Evolutionary conservation across 768 basidiomycete genomes (phyloP).

Genomic region (Mycena amicta): DNA sequence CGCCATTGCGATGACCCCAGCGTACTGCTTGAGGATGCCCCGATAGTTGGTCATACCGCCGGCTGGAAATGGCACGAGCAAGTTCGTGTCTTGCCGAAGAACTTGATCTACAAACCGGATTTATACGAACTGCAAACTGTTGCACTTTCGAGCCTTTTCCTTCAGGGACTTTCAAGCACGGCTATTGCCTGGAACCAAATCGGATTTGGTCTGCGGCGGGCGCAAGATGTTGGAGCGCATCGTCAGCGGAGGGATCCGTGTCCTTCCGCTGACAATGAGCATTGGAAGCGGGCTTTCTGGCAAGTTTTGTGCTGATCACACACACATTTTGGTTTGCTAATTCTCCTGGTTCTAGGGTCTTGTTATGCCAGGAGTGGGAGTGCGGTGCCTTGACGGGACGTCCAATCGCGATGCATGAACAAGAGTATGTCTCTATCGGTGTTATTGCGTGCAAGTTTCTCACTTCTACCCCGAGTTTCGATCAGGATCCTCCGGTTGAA

Average conservation of each 20-base stretch:
- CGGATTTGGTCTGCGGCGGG: slow-evolving; percentile 57
- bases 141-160: slow-evolving; percentile 39
- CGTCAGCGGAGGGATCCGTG: slow-evolving; percentile 35
- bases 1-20: slow-evolving; percentile 62
- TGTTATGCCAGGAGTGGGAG: slow-evolving; percentile 24
- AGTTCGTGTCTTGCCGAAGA: slow-evolving; percentile 26
- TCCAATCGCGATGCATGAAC: slow-evolving; percentile 58
- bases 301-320: neutral
- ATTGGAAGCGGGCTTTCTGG: slow-evolving; percentile 63
- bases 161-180: slow-evolving; percentile 40
- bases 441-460: neutral
- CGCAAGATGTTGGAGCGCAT: slow-evolving; percentile 64
- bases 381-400: slow-evolving; percentile 50
- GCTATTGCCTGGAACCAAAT: slow-evolving; percentile 61
- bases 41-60: neutral
- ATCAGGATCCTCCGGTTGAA: slow-evolving; percentile 60
- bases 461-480: slow-evolving; percentile 43
- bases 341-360: slow-evolving; percentile 8
- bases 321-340: neutral
- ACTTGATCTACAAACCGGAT: slow-evolving; percentile 13
- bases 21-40: slow-evolving; percentile 39
- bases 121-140: slow-evolving; percentile 17
- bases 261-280: slow-evolving; percentile 53
- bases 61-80: slow-evolving; percentile 24
- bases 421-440: slow-evolving; percentile 45